Base-by-base conservation (phyloP, 306 rosid genomes). In the Cicer bijugum region DNA sequence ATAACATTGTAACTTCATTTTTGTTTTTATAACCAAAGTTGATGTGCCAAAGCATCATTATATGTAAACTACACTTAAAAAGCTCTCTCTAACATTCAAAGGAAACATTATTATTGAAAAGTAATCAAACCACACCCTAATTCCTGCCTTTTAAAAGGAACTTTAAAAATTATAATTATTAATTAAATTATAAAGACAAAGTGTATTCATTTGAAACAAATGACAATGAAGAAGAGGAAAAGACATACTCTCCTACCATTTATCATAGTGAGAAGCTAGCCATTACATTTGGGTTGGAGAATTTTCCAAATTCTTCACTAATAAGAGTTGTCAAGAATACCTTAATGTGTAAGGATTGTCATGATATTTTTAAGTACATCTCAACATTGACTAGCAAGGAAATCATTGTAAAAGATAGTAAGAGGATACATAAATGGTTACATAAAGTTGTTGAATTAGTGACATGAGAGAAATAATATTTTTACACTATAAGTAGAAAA, bases 261-360 rank as follows among this genome's bases (percentile, higher is more conserved):
- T 83, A 85, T 85, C 96, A 93, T 53, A 88, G 98, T 17, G 98
- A 91, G 83, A 88, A 84, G 82, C 80, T 93, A 58, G 98, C 96
- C 12, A 65, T 91, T 77, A 80, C 92, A 50, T 91, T 85, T 74
- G 96, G 89, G 33, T 83, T 91, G 80, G 52, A 83, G 79, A 93
- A 88, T 73, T 75, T 80, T 23, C 90, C 91, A 6, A 82, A 72
- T 61, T 67, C 84, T 55, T 83, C 83, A 3, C 85, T 90, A 17
- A 45, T 93, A 47, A 84, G 90, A 77, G 84, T 94, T 67, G 83
- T 79, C 70, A 94, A 94, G 85, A 89, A 81, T 74, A 80, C 88
- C 74, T 73, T 76, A 61, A 91, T 94, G 91, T 87, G 91, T 84
- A 87, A 85, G 75, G 98, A 89, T 82, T 78, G 96, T 77, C 98